A percentile compares a stretch with the other conserved stretches of the same genome.
Conservation (phyloP, 2,329 filamentous ascomycete genomes). For the Rhynchosporium secalis region DNA sequence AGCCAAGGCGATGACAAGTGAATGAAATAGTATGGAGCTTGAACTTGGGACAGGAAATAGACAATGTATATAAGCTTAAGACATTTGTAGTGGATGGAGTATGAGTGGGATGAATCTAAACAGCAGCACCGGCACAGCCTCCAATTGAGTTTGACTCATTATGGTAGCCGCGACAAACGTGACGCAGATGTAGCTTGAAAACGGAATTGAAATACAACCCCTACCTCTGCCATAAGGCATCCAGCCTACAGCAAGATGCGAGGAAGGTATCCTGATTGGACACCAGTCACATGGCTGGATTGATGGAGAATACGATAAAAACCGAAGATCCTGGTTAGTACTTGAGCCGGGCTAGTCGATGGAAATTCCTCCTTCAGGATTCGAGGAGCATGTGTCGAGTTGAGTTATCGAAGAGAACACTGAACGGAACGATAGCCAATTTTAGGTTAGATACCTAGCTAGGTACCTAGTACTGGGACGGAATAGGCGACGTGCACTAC, state of each 20-base stretch:
- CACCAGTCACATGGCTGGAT: constrained; percentile 18
- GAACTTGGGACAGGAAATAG: constrained; percentile 5
- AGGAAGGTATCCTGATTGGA: constrained; percentile 24
- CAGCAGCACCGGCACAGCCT: constrained; percentile 33
- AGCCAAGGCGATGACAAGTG: constrained; percentile 8
- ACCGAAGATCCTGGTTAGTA: constrained; percentile 29
- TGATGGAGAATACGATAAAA: constrained; percentile 28
- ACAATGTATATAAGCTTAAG: constrained; percentile 27
- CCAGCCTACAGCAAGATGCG: constrained; percentile 22
- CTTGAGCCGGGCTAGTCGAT: constrained; percentile 20
- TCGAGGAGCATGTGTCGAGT: constrained; percentile 1
- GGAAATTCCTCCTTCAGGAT: constrained; percentile 16
- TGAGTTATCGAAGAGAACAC: not conserved
- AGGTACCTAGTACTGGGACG: not conserved
- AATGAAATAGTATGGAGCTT: constrained; percentile 9
- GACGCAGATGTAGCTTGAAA: constrained; percentile 26
- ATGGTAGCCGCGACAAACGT: constrained; percentile 32
- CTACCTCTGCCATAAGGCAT: constrained; percentile 29
- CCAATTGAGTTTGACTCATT: constrained; percentile 27
- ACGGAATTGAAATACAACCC: constrained; percentile 13
- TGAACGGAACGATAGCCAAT: constrained; percentile 9
- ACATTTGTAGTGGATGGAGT: constrained; percentile 19
- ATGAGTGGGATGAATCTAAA: constrained; percentile 18
- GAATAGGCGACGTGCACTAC: constrained; percentile 9
- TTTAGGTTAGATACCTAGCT: constrained; percentile 16